Base-by-base conservation (phyloP, 169 alveolate species). In the Plasmodium adleri region DNA sequence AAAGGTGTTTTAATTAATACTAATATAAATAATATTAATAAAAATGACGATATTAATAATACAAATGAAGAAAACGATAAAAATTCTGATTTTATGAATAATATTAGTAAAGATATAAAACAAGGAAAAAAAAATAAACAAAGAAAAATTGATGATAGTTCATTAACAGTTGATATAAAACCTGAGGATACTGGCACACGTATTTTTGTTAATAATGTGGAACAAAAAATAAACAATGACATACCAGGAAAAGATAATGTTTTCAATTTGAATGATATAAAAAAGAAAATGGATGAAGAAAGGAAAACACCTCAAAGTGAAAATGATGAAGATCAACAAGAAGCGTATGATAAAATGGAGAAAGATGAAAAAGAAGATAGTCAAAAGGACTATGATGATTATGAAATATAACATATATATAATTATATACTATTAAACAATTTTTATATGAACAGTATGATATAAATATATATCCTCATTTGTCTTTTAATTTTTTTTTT, bases 211-310 rank as follows among this genome's bases (percentile, higher is more conserved):
- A 80, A 80, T 80, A 62, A 28, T 20, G 32, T 15, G 1, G 68
- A 80, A 58, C 73, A 80, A 59, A 64, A 80, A 7, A 15, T 72
- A 43, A 39, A 39, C 9, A 39, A 1, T 1, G 47, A 39, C 47
- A 5, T 39, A 5, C 10, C 47, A 39, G 70, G 24, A 68, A 20
- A 80, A 49, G 59, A 47, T 1, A 10, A 80, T 80, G 80, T 80
- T 3, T 45, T 80, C 39, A 60, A 67, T 80, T 80, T 80, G 50
- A 80, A 80, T 67, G 68, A 80, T 50, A 80, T 80, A 32, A 80
- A 80, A 32, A 80, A 67, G 45, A 39, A 80, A 54, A 68, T 68
- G 76, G 90, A 80, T 52, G 80, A 80, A 9, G 90, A 80, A 15
- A 26, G 56, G 59, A 66, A 52, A 68, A 76, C 5, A 22, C 49